Percentiles rank a stretch among this genome's conserved stretches.
These are phyloP conservation scores for Salix koriyanagi DNA, from an alignment of 345 rosid genomes.

Conservation along the genomic window DNA sequence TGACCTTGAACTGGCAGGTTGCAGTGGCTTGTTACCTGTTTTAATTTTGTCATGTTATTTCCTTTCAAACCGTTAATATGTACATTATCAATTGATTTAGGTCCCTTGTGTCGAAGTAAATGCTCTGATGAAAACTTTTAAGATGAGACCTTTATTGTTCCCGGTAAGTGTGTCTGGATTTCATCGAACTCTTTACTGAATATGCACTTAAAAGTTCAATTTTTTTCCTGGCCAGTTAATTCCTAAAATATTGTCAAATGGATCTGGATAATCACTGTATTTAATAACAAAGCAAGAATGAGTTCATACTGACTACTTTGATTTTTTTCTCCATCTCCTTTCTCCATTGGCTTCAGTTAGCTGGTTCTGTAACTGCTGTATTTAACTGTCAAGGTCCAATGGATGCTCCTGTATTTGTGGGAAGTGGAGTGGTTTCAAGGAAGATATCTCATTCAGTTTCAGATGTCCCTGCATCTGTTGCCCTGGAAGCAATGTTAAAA, in stretches of 20 bases:
- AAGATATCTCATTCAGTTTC: constrained; percentile 63
- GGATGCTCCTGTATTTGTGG: constrained; percentile 93
- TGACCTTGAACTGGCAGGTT: constrained; percentile 9
- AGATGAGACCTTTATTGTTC: constrained; percentile 79
- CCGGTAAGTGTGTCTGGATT: constrained; percentile 50
- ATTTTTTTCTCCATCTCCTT: not conserved
- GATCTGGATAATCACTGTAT: no score
- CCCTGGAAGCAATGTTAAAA: constrained; percentile 80
- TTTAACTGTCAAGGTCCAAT: constrained; percentile 98
- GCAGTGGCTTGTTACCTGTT: not conserved
- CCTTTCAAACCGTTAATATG: not conserved
- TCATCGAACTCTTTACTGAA: not conserved
- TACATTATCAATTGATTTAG: constrained; percentile 34
- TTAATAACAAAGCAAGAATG: not conserved
- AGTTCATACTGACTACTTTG: constrained; percentile 10
- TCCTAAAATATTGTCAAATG: not conserved
- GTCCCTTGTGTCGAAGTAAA: constrained; percentile 89
- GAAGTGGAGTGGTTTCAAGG: constrained; percentile 93
- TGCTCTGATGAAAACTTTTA: constrained; percentile 88
- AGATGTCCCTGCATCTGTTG: constrained; percentile 65
- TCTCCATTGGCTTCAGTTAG: constrained; percentile 62
- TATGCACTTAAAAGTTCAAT: not conserved
- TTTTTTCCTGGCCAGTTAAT: not conserved
- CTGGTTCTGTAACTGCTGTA: constrained; percentile 94
- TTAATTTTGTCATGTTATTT: constrained; percentile 1